Base-by-base conservation (phyloP, 2,329 filamentous ascomycete genomes). In the Corinectria fuckeliana region DNA sequence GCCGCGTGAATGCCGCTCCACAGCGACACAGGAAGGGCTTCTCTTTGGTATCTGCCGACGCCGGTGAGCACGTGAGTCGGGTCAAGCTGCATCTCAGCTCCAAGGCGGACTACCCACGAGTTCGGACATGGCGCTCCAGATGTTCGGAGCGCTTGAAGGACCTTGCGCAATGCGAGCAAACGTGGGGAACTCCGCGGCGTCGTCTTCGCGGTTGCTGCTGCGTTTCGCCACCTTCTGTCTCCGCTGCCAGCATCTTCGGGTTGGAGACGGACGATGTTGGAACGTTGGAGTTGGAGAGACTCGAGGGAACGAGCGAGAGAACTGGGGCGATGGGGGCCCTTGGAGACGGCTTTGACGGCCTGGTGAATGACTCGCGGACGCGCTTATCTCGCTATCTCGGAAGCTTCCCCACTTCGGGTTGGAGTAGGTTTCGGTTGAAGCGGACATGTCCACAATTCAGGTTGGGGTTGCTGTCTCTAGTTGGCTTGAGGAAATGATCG, bases 101-200 rank as follows among this genome's bases (percentile, higher is more conserved):
- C 41, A 44, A 44, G n/a, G 14, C 23, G 6, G 23, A 28, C n/a
- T 18, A 60, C 79, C 73, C 66, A 81, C 79, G 79, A 48, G 78
- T 81, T 60, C 79, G 74, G 45, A 81, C 73, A 69, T 81, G 79
- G 56, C 79, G 76, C 61, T 80, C 78, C 56, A 80, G 63, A 66
- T 81, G 79, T 67, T 81, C 79, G 38, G 78, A 78, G 20, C 79
- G 74, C 67, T 80, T 80, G 72, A 81, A 81, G 45, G 69, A 73
- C 44, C 79, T 70, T 48, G 74, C 75, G 60, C 79, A 81, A 64
- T 80, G 77, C 49, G 75, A 70, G 53, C 79, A 81, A 25, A 70
- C 65, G 32, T 70, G 73, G 51, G 58, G 56, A 57, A 58, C 61
- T 48, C 50, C 61, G 44, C 61, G 61, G 42, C 58, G 54, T 55